Evolutionary conservation across 2,329 filamentous ascomycete species (phyloP).

Genomic region (Chaetomium sp.): DNA sequence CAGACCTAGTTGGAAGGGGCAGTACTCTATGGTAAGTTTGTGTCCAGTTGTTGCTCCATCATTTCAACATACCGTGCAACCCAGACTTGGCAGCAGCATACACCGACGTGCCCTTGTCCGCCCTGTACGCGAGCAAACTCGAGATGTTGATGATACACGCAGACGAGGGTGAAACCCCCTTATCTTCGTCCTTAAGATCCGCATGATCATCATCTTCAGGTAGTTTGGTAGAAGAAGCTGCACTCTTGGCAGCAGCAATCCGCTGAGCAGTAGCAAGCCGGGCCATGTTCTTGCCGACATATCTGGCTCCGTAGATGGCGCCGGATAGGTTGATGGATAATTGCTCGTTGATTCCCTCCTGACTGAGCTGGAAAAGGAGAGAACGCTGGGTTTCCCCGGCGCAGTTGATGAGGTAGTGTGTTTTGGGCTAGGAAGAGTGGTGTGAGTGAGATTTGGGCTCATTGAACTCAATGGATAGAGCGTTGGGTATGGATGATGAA

Average conservation of each 20-base stretch:
- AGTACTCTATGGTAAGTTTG: no score
- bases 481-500: no score
- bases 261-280: constrained; percentile 7
- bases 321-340: constrained; percentile 65
- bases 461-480: constrained; percentile 25
- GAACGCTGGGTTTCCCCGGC: constrained; percentile 65
- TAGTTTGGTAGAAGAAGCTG: no score
- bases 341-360: constrained; percentile 47
- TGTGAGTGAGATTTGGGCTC: neutral
- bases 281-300: constrained; percentile 41
- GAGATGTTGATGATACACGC: constrained; percentile 68
- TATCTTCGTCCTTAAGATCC: no score
- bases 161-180: no score
- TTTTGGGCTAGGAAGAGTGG: neutral
- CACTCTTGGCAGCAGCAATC: no score
- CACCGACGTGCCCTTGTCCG: constrained; percentile 61
- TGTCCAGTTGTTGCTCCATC: no score
- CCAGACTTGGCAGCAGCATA: constrained; percentile 78
- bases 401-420: constrained; percentile 67
- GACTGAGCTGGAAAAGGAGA: constrained; percentile 51
- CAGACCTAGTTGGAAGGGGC: constrained; percentile 42
- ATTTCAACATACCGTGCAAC: constrained; percentile 14
- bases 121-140: constrained; percentile 64
- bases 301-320: constrained; percentile 56
- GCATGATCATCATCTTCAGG: no score